Base-by-base conservation (phyloP, 78 protist species). In the Cyanophora paradoxa region DNA sequence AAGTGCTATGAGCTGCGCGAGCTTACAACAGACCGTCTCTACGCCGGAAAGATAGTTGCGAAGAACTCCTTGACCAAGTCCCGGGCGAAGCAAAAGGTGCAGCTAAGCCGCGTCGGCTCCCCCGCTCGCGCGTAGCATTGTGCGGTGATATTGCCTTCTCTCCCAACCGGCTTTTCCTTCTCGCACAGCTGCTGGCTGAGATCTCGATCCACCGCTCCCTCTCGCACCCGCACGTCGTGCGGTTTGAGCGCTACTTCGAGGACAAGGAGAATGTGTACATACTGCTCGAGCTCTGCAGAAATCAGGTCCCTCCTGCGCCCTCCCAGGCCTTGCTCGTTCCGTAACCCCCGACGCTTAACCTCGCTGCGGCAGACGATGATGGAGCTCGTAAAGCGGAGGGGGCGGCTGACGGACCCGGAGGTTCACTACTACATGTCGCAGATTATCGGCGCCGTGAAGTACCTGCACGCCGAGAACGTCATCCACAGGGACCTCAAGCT, bases 401-500 rank as follows among this genome's bases (percentile, higher is more conserved):
- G 40, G 61, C 41, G 88, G 17, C 70, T 91, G 46, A 44, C 84
- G 19, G 93, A 90, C 46, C 52, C 72, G 20, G 95, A 91, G 66
- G 85, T 84, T 30, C 48, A 72, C 1, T 82, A 72, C 76, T 66
- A 52, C 78, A 42, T 88, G 77, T 14, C 2, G 19, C 94, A 92
- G 80, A 20, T 74, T 8, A 22, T 90, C 44, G 44, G 5, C 34
- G 88, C 78, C 11, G 40, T 77, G 14, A 8, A 59, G 54, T 79
- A 87, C 69, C 4, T 91, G 79, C 93, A 90, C 83, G 17, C 7
- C 28, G 1, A 36, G 44, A 57, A 34, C 14, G 71, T 88, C 64
- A 82, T 94, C 64, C 96, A 91, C 79, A 76, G 98, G 0, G 93
- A 91, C 59, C 77, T 89, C 34, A 94, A 93, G 72, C 77, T 92